A percentile compares a stretch with the other conserved stretches of the same genome.
phyloP scores from a whole-genome alignment of 331 rosid species.

The Arachis monticola region DNA sequence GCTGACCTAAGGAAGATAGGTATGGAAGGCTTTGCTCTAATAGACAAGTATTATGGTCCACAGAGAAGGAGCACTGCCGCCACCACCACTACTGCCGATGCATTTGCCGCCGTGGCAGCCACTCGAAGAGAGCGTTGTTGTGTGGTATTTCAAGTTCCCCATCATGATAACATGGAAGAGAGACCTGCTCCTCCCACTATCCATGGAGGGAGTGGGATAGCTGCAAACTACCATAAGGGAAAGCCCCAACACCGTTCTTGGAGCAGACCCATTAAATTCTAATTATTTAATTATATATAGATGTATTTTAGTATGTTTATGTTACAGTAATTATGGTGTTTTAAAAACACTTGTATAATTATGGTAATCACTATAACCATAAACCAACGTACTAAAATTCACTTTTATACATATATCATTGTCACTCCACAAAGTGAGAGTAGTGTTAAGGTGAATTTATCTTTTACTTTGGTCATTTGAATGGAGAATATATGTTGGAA shows the following conservation, averaged over 20 bases:
- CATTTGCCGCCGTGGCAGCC: background rate
- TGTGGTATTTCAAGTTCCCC: background rate
- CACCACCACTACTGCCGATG: background rate
- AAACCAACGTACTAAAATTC: too few relatives aligned
- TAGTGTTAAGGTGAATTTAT: too few relatives aligned
- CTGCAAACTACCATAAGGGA: background rate
- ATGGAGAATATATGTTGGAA: too few relatives aligned
- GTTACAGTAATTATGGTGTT: too few relatives aligned
- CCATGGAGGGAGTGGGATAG: constrained; percentile 4
- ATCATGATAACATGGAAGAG: constrained; percentile 12
- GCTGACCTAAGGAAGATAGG: constrained; percentile 1
- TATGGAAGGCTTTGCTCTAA: constrained; percentile 45
- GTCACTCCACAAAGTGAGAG: too few relatives aligned
- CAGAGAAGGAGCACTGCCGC: background rate
- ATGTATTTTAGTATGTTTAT: background rate
- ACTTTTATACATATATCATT: too few relatives aligned
- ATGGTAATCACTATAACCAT: too few relatives aligned
- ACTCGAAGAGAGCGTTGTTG: background rate
- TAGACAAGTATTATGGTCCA: constrained; percentile 44
- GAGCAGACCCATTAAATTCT: constrained; percentile 30
- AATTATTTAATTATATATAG: background rate
- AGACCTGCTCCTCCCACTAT: constrained; percentile 8
- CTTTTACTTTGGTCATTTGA: too few relatives aligned
- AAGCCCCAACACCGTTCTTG: constrained; percentile 26
- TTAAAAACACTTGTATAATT: too few relatives aligned